These are phyloP conservation scores for Phytophthora pluvialis DNA, from an alignment of 352 stramenopile species.

Conservation along the genomic window DNA sequence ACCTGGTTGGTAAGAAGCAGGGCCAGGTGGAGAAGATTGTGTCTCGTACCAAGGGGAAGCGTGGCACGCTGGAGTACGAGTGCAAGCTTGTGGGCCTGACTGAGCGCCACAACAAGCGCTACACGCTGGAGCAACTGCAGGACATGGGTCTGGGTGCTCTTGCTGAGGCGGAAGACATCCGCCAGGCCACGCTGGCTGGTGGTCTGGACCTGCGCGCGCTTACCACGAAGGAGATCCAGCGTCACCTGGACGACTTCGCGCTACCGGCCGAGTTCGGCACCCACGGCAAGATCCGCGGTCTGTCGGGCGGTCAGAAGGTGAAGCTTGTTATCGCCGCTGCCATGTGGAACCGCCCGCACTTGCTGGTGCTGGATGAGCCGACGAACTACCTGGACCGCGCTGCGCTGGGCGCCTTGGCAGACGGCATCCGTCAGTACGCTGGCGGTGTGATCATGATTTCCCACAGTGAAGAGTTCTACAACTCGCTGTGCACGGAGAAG, in stretches of 20 bases:
- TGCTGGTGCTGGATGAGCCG: slow-evolving; percentile 90
- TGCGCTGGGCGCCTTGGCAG: slow-evolving; percentile 61
- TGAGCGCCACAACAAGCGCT: slow-evolving; percentile 71
- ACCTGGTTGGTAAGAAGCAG: slow-evolving; percentile 89
- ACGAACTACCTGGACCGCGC: slow-evolving; percentile 89
- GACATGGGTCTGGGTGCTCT: slow-evolving; percentile 74
- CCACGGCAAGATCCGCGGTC: slow-evolving; percentile 78
- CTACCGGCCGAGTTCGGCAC: slow-evolving; percentile 78
- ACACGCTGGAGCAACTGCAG: slow-evolving; percentile 71
- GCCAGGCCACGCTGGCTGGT: slow-evolving; percentile 62
- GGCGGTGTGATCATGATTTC: slow-evolving; percentile 86
- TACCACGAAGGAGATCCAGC: slow-evolving; percentile 76
- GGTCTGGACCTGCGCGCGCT: slow-evolving; percentile 68
- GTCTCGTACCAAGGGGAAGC: slow-evolving; percentile 78
- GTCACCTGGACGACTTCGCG: slow-evolving; percentile 78
- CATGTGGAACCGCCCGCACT: slow-evolving; percentile 86
- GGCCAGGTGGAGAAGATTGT: slow-evolving; percentile 96
- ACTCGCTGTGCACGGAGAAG: slow-evolving; percentile 79
- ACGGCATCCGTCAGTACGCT: slow-evolving; percentile 75
- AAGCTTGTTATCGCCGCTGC: slow-evolving; percentile 81
- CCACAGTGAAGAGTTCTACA: slow-evolving; percentile 86
- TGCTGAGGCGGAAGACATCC: slow-evolving; percentile 67
- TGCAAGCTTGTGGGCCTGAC: slow-evolving; percentile 86
- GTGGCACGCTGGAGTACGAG: slow-evolving; percentile 87
- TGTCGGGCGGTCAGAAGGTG: slow-evolving; percentile 85